Conservation (phyloP, 2,329 filamentous ascomycete species). For the Amesomyces nigricolor region DNA sequence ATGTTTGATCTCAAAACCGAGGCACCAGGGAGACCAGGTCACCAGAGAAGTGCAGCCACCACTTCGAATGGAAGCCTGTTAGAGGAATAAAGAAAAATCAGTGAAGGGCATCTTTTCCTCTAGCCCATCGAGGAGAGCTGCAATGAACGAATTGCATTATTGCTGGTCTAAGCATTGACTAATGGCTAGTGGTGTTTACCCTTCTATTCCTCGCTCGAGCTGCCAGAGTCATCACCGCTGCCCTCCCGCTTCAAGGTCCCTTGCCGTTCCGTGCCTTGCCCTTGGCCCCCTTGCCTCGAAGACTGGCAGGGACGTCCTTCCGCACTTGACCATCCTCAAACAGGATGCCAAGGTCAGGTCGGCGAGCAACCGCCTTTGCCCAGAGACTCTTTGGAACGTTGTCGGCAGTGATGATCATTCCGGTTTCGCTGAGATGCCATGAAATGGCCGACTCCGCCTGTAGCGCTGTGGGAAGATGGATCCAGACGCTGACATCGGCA, state of each 20-base stretch:
- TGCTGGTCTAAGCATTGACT: too few relatives aligned
- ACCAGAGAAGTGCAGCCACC: constrained; percentile 52
- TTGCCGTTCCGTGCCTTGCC: constrained; percentile 37
- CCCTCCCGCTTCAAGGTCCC: constrained; percentile 24
- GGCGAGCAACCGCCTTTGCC: constrained; percentile 38
- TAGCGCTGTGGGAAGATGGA: constrained; percentile 35
- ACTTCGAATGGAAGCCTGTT: constrained; percentile 56
- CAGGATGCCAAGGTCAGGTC: constrained; percentile 38
- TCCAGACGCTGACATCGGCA: constrained; percentile 40
- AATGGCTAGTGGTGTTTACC: too few relatives aligned
- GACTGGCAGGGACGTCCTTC: constrained; percentile 38
- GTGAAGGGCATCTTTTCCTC: neutral
- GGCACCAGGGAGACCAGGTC: constrained; percentile 45
- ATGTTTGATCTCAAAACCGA: constrained; percentile 57
- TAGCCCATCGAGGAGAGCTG: too few relatives aligned
- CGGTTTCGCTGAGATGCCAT: constrained; percentile 36
- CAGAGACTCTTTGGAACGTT: constrained; percentile 35
- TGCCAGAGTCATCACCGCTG: constrained; percentile 31
- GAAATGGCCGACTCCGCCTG: constrained; percentile 30
- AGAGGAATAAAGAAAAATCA: constrained; percentile 6
- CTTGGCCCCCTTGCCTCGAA: constrained; percentile 39
- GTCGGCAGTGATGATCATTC: constrained; percentile 33
- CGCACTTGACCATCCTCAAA: constrained; percentile 39
- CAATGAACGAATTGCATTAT: too few relatives aligned
- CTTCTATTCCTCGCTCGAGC: constrained; percentile 28